phyloP scores from a whole-genome alignment of 176 grass and related monocot species.

The Hordeum marinum region DNA sequence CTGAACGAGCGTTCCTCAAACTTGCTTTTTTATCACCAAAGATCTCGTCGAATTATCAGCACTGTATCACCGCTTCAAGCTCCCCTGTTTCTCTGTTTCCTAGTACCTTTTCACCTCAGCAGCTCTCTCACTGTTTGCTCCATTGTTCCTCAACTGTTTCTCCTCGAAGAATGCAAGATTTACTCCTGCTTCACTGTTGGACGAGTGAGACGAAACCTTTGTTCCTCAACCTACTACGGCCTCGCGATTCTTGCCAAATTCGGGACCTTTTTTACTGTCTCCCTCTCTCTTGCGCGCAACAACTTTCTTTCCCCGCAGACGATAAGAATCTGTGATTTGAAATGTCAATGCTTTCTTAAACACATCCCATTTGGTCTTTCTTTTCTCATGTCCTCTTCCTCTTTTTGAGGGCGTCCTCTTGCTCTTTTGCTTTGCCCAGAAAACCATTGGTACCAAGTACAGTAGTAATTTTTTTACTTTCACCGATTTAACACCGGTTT shows the following conservation, averaged over 20 bases:
- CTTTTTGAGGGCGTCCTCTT: not conserved
- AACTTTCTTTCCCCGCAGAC: slow-evolving; percentile 19
- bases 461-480: not conserved
- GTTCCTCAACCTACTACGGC: not conserved
- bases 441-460: not conserved
- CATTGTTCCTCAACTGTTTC: slow-evolving; percentile 21
- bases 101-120: not conserved
- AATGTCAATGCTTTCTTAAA: slow-evolving; percentile 11
- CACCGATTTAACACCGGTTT: not conserved
- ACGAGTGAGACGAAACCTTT: not conserved
- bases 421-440: not conserved
- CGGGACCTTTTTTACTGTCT: not conserved
- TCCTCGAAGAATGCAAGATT: not conserved
- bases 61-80: not conserved
- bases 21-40: not conserved
- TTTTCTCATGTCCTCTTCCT: not conserved
- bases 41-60: not conserved
- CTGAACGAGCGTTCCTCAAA: not conserved
- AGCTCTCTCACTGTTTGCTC: not conserved
- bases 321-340: slow-evolving; percentile 29
- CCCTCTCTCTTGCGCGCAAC: not conserved
- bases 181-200: not conserved
- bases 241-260: not conserved
- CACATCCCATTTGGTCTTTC: not conserved
- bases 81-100: not conserved